A percentile compares a stretch with the other conserved stretches of the same genome.
Conservation (phyloP, 495 filamentous ascomycete genomes). For the Cudoniella acicularis region DNA sequence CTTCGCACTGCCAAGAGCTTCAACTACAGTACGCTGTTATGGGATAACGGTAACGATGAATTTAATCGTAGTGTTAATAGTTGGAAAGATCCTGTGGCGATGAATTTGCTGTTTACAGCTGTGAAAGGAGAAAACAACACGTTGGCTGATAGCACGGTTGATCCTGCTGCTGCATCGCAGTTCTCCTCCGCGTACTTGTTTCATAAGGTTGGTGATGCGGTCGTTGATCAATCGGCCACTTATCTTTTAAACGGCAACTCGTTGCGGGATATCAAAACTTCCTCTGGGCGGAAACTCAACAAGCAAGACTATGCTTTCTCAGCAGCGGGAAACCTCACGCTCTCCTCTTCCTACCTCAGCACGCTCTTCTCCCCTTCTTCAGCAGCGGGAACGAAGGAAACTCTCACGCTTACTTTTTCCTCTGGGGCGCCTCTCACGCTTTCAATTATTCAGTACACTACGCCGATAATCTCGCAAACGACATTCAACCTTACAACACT, state of each 20-base stretch:
- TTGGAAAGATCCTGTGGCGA: conserved; percentile 48
- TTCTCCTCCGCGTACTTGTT: conserved; percentile 51
- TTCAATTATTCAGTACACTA: conserved; percentile 47
- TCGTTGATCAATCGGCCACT: conserved; percentile 38
- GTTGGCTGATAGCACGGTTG: conserved; percentile 50
- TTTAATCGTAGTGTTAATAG: conserved; percentile 39
- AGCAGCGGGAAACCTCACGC: conserved; percentile 43
- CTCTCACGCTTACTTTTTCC: conserved; percentile 49
- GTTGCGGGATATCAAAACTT: conserved; percentile 40
- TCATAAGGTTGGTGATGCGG: conserved; percentile 44
- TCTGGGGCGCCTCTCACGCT: conserved; percentile 42
- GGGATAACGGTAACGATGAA: conserved; percentile 55
- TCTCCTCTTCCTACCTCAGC: conserved; percentile 45
- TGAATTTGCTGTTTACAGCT: conserved; percentile 44
- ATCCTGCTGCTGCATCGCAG: conserved; percentile 41
- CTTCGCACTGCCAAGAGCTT: conserved; percentile 42
- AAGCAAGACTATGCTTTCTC: conserved; percentile 35
- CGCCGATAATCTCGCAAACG: conserved; percentile 38
- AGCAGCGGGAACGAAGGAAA: conserved; percentile 41
- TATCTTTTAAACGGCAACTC: conserved; percentile 55
- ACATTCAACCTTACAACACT: conserved; percentile 28
- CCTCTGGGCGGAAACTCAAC: conserved; percentile 33
- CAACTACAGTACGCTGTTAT: conserved; percentile 46
- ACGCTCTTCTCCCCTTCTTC: conserved; percentile 36
- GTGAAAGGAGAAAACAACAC: conserved; percentile 43